These are phyloP conservation scores for Phialophora tarda DNA, from an alignment of 2,329 filamentous ascomycete genomes.

Conservation along the genomic window DNA sequence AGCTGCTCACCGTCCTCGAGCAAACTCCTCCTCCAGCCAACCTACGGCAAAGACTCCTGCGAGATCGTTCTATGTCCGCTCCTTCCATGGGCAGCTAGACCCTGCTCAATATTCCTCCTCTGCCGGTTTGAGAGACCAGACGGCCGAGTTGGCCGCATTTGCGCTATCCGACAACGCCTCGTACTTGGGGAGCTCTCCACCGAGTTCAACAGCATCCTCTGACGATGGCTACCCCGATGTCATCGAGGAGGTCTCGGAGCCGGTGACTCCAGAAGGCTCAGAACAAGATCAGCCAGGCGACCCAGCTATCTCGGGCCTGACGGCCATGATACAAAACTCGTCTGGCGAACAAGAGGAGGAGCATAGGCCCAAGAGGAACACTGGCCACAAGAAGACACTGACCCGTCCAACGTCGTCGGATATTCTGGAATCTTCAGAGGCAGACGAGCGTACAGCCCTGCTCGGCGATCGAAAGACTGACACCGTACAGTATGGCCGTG, in stretches of 20 bases:
- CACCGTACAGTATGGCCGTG: conserved; percentile 30
- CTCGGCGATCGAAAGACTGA: conserved; percentile 33
- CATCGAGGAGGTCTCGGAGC: conserved; percentile 68
- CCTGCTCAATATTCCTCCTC: conserved; percentile 75
- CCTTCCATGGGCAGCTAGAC: conserved; percentile 56
- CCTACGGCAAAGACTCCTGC: conserved; percentile 47
- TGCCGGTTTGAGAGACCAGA: conserved; percentile 80
- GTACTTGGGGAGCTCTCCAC: conserved; percentile 31
- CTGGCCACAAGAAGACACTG: conserved; percentile 28
- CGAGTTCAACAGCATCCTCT: conserved; percentile 18
- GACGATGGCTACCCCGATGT: conserved; percentile 48
- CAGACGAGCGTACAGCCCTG: conserved; percentile 38
- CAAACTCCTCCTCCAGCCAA: conserved; percentile 36
- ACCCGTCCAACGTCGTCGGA: conserved; percentile 15
- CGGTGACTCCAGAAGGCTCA: conserved; percentile 56
- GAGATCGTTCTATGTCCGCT: conserved; percentile 53
- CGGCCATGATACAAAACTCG: conserved; percentile 57
- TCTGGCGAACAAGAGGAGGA: conserved; percentile 40
- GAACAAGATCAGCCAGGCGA: conserved; percentile 42
- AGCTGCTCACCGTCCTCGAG: conserved; percentile 29
- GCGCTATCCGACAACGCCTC: conserved; percentile 66
- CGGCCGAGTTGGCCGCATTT: conserved; percentile 83
- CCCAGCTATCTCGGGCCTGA: conserved; percentile 54
- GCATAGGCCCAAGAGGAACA: conserved; percentile 19
- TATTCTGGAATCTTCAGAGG: conserved; percentile 30